Base-by-base conservation (phyloP, 129 eudicot species). In the Scalesia atractyloides region DNA sequence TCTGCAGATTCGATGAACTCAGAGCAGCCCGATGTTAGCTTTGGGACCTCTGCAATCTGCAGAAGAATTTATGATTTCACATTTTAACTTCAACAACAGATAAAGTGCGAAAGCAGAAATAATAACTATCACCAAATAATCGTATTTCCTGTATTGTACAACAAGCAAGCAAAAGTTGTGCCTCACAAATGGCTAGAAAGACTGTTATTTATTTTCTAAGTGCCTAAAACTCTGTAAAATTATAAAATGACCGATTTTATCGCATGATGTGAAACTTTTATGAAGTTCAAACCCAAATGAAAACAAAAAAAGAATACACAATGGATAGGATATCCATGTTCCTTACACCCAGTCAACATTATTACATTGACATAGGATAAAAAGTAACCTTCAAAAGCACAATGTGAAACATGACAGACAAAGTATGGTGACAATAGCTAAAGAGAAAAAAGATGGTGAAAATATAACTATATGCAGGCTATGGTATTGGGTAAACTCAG, bases 21-120 rank as follows among this genome's bases (percentile, higher is more conserved):
- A 57, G 91, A 77, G 85, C 99, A 95, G 66, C 97, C 99, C 69
- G 96, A 85, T 61, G 97, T 95, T 73, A 95, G 82, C 82, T 90
- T 95, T 8, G 99, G 99, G 70, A 95, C 91, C 81, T 95, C 99
- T 64, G 76, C 82, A 69, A 95, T 90, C 99, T 95, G 91, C 79
- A 86, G 63, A 79, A 65, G 49, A 75, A 69, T 54, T 7, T 19
- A 49, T 68, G 52, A 68, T 37, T 36, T 68, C 50, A n/a, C 41
- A 4, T 37, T 59, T 66, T 50, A 72, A 57, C 79, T 30, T 56
- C 17, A 34, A 50, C 37, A 64, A 56, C 76, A 33, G 33, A 34
- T 22, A 41, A n/a, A 72, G 64, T 54, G 47, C 36, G 17, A 24
- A 49, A 10, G 64, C 49, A n/a, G 56, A 67, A 37, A 66, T 11